A percentile compares a stretch with the other conserved stretches of the same genome.
Evolutionary conservation across 1,139 yeast genomes (phyloP).

Genomic region (Magnusiomyces sp.): DNA sequence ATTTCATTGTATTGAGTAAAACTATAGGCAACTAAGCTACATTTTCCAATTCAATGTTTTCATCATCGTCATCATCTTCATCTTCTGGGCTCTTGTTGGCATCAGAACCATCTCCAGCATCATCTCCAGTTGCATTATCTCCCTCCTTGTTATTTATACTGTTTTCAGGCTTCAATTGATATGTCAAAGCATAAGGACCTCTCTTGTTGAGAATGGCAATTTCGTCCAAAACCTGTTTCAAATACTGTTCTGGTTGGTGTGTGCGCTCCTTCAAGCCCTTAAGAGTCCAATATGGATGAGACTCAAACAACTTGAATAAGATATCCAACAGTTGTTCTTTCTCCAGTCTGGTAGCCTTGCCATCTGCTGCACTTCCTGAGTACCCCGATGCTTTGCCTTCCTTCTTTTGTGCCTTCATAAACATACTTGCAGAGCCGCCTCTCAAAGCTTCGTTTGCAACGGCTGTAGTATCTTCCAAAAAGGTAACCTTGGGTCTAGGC

Average conservation of each 20-base stretch:
- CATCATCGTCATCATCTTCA: constrained; percentile 28
- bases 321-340: constrained; percentile 84
- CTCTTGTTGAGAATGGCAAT: constrained; percentile 85
- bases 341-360: constrained; percentile 91
- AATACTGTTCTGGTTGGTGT: constrained; percentile 88
- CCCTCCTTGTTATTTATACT: constrained; percentile 37
- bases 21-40: constrained; percentile 13
- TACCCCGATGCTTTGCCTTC: constrained; percentile 29
- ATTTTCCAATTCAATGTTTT: constrained; percentile 28
- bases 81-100: too few relatives aligned
- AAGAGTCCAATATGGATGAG: constrained; percentile 94
- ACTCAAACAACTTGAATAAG: constrained; percentile 82
- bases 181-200: constrained; percentile 93
- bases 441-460: constrained; percentile 73
- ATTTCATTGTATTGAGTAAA: too few relatives aligned
- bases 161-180: constrained; percentile 83
- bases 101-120: constrained; percentile 9
- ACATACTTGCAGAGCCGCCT: constrained; percentile 31
- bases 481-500: constrained; percentile 65
- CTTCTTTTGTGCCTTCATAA: constrained; percentile 30
- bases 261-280: constrained; percentile 91
- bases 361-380: constrained; percentile 59
- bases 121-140: constrained; percentile 26
- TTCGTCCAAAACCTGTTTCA: constrained; percentile 83
- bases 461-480: constrained; percentile 78